Evolutionary conservation across 177 flowering plant species (phyloP).

Genomic region (Vitis hybrid): DNA sequence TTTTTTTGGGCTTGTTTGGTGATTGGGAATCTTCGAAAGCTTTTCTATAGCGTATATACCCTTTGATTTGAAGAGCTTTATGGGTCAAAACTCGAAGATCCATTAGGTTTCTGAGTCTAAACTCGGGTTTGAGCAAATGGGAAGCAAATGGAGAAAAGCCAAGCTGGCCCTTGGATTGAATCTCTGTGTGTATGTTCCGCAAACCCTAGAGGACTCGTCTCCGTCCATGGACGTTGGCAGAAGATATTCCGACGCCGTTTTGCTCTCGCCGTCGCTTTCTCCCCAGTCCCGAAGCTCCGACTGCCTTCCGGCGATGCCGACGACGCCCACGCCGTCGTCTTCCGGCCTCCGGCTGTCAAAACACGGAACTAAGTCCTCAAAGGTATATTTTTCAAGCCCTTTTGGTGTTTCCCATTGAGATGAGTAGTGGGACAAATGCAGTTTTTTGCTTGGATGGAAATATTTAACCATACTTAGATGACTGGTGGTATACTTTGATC

Average conservation of each 20-base stretch:
- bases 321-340: constrained; percentile 58
- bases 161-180: constrained; percentile 62
- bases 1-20: too few species aligned
- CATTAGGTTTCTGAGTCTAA: not conserved
- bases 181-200: constrained; percentile 53
- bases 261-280: constrained; percentile 11
- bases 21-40: too few species aligned
- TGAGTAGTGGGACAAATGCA: too few species aligned
- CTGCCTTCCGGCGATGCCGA: constrained; percentile 28
- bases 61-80: not conserved
- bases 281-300: constrained; percentile 15
- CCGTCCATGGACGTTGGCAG: constrained; percentile 15
- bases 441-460: too few species aligned
- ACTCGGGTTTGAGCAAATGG: constrained; percentile 22
- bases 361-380: constrained; percentile 50
- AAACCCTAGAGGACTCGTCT: constrained; percentile 34
- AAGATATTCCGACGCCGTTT: constrained; percentile 37
- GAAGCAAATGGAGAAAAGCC: constrained; percentile 74
- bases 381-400: constrained; percentile 31
- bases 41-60: too few species aligned
- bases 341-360: constrained; percentile 51
- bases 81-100: constrained; percentile 4
- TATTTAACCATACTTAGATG: too few species aligned
- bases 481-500: too few species aligned
- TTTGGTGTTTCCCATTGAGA: too few species aligned